Percentiles rank a stretch among this genome's conserved stretches.
Conservation (phyloP, 2,329 filamentous ascomycete species). For the Colletotrichum filicis region DNA sequence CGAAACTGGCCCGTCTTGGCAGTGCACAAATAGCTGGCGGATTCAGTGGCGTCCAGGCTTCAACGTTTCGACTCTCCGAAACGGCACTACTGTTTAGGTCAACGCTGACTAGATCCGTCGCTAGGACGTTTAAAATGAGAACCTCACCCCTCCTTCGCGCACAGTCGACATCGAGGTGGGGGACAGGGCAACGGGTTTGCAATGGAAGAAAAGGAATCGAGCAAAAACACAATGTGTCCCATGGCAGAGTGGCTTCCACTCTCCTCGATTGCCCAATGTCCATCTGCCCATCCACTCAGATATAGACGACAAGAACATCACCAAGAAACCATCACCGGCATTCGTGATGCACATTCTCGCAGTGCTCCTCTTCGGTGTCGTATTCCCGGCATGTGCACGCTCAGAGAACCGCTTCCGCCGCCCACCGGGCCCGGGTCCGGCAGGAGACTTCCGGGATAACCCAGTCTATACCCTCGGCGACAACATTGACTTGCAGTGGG, state of each 20-base stretch:
- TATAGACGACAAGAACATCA: no score
- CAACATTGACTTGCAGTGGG: constrained; percentile 40
- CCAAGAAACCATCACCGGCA: neutral
- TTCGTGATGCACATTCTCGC: neutral
- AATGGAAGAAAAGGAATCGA: no score
- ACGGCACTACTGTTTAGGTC: neutral
- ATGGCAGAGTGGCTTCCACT: neutral
- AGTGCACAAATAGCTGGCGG: neutral
- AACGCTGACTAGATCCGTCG: neutral
- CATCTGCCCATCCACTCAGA: neutral
- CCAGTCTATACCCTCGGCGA: constrained; percentile 38
- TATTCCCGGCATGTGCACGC: neutral
- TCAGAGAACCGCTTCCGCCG: constrained; percentile 2
- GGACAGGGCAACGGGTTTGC: neutral
- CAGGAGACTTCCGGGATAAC: constrained; percentile 38
- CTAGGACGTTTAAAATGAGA: neutral
- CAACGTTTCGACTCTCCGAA: neutral
- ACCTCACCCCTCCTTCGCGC: neutral
- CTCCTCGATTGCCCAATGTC: neutral
- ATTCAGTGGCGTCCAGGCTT: neutral
- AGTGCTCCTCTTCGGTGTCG: neutral
- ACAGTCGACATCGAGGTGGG: neutral
- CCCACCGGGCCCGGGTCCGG: neutral
- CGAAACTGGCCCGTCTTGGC: neutral
- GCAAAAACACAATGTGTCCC: neutral